A percentile compares a stretch with the other conserved stretches of the same genome.
Conservation (phyloP, 1,284 basidiomycete genomes). For the Volvariella surrecta region DNA sequence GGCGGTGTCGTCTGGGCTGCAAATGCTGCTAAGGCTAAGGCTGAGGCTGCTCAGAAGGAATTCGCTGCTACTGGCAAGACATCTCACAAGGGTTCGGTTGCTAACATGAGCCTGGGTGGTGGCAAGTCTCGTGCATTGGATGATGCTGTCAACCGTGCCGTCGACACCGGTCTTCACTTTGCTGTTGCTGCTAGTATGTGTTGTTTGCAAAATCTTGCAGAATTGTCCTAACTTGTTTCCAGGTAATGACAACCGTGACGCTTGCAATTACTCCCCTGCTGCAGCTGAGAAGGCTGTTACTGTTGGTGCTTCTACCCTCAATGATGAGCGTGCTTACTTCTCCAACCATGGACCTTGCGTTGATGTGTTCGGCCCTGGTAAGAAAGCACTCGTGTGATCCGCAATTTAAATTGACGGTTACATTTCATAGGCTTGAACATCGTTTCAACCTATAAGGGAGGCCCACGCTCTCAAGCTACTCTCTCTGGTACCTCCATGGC, state of each 20-base stretch:
- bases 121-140: conserved; percentile 90
- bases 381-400: conserved; percentile 2
- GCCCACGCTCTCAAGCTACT: conserved; percentile 50
- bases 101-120: conserved; percentile 97
- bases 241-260: conserved; percentile 64
- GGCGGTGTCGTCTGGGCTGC: conserved; percentile 85
- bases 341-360: conserved; percentile 76
- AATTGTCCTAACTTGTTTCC: neutral
- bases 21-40: conserved; percentile 48
- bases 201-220: neutral
- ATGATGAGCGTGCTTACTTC: conserved; percentile 85
- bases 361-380: conserved; percentile 77
- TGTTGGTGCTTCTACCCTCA: conserved; percentile 77
- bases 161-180: conserved; percentile 84
- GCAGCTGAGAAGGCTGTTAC: conserved; percentile 71
- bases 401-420: conserved; percentile 1
- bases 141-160: conserved; percentile 79
- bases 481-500: conserved; percentile 74
- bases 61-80: conserved; percentile 57
- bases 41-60: conserved; percentile 54
- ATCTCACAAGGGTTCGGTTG: conserved; percentile 89
- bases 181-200: conserved; percentile 85
- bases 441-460: conserved; percentile 67
- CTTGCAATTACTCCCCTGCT: conserved; percentile 81
- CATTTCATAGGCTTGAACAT: conserved; percentile 55